Evolutionary conservation across 2,329 filamentous ascomycete genomes (phyloP).

Genomic region (Septoria petroselini): DNA sequence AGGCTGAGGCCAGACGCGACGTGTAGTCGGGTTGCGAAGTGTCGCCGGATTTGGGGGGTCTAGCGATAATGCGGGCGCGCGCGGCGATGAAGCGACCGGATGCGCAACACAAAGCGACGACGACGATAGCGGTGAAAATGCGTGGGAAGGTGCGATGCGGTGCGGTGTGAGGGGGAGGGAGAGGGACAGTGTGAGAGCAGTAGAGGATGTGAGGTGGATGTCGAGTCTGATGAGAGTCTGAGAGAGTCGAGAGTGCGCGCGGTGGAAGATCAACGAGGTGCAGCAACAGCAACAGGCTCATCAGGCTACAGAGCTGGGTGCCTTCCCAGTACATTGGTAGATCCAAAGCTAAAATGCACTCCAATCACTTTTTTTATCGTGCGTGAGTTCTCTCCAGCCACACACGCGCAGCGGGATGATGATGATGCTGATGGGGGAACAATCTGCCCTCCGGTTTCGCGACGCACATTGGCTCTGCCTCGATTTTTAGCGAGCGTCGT

Average conservation of each 20-base stretch:
- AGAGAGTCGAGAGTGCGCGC: too few species aligned
- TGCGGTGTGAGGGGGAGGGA: background rate
- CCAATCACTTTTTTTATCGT: too few species aligned
- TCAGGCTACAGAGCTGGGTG: too few species aligned
- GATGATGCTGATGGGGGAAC: too few species aligned
- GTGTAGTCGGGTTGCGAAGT: slow-evolving; percentile 3
- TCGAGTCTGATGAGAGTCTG: too few species aligned
- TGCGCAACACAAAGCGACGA: slow-evolving; percentile 2
- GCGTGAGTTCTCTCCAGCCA: too few species aligned
- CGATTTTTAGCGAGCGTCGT: background rate
- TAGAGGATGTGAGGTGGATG: background rate
- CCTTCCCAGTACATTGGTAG: too few species aligned
- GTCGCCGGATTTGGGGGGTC: slow-evolving; percentile 12
- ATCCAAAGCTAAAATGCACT: too few species aligned
- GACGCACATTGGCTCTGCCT: background rate
- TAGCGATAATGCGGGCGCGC: background rate
- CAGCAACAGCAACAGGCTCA: too few species aligned
- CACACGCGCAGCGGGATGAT: too few species aligned
- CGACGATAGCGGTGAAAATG: background rate
- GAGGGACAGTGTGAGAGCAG: background rate
- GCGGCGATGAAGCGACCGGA: slow-evolving; percentile 3
- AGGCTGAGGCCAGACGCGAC: slow-evolving; percentile 3
- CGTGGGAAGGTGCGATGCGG: background rate
- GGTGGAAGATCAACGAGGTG: too few species aligned
- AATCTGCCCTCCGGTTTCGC: background rate